These are phyloP conservation scores for Pythium rishiriense DNA, from an alignment of 352 stramenopile species.

Conservation along the genomic window DNA sequence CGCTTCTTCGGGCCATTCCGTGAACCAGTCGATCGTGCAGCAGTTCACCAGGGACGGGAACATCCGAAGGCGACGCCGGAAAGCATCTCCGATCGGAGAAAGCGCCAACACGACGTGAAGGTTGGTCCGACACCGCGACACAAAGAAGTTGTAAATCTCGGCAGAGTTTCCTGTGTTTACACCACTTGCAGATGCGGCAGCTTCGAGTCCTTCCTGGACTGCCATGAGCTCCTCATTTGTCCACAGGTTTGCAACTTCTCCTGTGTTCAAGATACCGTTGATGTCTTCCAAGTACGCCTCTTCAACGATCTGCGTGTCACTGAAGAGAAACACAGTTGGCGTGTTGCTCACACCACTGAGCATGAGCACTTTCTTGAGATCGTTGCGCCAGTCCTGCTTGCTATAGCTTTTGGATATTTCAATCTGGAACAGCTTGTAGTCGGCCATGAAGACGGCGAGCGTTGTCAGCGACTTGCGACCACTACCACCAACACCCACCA, in stretches of 20 bases:
- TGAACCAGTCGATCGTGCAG: conserved; percentile 97
- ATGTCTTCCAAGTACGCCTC: conserved; percentile 93
- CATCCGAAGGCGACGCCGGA: conserved; percentile 92
- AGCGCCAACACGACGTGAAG: conserved; percentile 94
- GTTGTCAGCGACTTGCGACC: conserved; percentile 93
- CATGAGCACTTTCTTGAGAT: conserved; percentile 89
- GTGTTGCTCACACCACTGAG: conserved; percentile 81
- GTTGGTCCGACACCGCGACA: conserved; percentile 89
- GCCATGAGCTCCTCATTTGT: conserved; percentile 86
- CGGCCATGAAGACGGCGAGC: conserved; percentile 92
- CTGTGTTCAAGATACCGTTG: conserved; percentile 93
- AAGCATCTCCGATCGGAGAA: conserved; percentile 93
- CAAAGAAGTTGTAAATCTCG: conserved; percentile 91
- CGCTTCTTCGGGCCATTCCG: conserved; percentile 94
- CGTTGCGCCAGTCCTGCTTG: conserved; percentile 91
- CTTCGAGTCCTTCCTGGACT: conserved; percentile 78
- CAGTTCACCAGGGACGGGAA: conserved; percentile 97
- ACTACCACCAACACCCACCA: conserved; percentile 92
- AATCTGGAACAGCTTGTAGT: conserved; percentile 95
- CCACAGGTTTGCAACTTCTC: conserved; percentile 93
- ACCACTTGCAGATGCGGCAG: conserved; percentile 50
- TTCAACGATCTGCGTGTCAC: conserved; percentile 93
- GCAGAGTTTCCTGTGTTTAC: conserved; percentile 75
- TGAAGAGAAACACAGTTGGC: conserved; percentile 92
- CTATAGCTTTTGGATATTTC: conserved; percentile 96